Base-by-base conservation (phyloP, 148 eudicot genomes). In the Nepenthes gracilis region DNA sequence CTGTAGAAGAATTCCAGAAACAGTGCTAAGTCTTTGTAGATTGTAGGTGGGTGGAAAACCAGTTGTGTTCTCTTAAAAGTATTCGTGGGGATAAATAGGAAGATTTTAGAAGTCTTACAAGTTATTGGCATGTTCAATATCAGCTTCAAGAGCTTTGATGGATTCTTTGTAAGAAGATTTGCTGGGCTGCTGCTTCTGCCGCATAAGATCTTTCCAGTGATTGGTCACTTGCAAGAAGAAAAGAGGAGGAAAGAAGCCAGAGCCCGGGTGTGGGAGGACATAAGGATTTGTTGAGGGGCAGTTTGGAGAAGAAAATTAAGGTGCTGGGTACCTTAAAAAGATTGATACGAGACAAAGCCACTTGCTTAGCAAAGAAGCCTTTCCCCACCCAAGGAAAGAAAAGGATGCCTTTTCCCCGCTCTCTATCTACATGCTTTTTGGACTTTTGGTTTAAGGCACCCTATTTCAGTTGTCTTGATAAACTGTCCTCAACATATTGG, bases 121-220 rank as follows among this genome's bases (percentile, higher is more conserved):
- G 53, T 47, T 73, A 73, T 90, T 90, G 75, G 97, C 95, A 87
- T 90, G 91, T 13, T 83, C 95, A 40, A 90, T 77, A 79, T 90
- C 85, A 85, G 91, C 88, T 80, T 87, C 95, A 74, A 87, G 87
- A 68, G 85, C 66, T 70, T 87, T 76, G 60, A 87, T 70, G 35
- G 95, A 90, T 62, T 87, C 95, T 70, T 77, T 81, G 69, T 68
- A 83, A 66, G 77, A 79, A 68, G 82, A 81, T 66, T 70, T 82
- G 48, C 61, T 65, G 47, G 75, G 61, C 51, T 77, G 72, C 51
- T 77, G 72, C 59, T 79, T 82, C 60, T 82, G 88, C 91, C 73
- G 79, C 95, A 84, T 84, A 59, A 59, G 71, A 23, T 23, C 62
- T 52, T 68, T 35, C 36, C 36, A 32, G 6, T 33, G 3, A 4